Base-by-base conservation (phyloP, 106 monocot genomes). In the Iris macrosiphon region DNA sequence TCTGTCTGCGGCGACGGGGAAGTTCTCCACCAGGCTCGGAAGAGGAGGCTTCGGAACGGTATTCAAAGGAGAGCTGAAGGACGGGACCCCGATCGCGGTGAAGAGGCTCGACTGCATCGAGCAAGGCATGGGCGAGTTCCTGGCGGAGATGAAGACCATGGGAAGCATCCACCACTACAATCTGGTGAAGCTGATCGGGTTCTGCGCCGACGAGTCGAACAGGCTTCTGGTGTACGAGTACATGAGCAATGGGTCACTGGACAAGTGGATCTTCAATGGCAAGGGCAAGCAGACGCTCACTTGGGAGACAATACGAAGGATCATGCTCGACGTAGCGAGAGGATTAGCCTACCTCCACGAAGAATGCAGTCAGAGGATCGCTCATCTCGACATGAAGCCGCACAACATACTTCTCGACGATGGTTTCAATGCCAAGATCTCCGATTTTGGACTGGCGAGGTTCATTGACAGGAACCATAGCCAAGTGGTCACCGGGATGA, bases 11-110 rank as follows among this genome's bases (percentile, higher is more conserved):
- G 74, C 81, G 13, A 87, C 77, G 0, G 31, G 68, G n/a, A 65
- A 75, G 50, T 87, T 87, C 42, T 31, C 12, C 5, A 67, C 43
- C 26, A 75, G 78, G 49, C 60, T 87, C 0, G 81, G 87, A 9
- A 32, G 72, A 61, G 87, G 87, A 26, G 81, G 87, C 19, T 81
- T 87, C 61, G 87, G 81, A 2, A 67, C 81, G 29, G 87, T 87
- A 9, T 87, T 67, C 31, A 68, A 85, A 14, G 79, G 84, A 45
- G 49, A 19, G 23, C 68, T 85, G 22, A 12, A 0, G 1, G 70
- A 61, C 49, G 73, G 65, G 11, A 21, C 39, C 2, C 75, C 29
- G 20, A 57, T 85, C 22, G 84, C 75, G 25, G 75, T 85, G 4
- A 85, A 85, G 41, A 53, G 72, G 13, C 47, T 79, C 31, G 63